Percentiles rank a stretch among this genome's conserved stretches.
phyloP scores from a whole-genome alignment of 2,329 filamentous ascomycete species.

The Corniculantispora saksenae region DNA sequence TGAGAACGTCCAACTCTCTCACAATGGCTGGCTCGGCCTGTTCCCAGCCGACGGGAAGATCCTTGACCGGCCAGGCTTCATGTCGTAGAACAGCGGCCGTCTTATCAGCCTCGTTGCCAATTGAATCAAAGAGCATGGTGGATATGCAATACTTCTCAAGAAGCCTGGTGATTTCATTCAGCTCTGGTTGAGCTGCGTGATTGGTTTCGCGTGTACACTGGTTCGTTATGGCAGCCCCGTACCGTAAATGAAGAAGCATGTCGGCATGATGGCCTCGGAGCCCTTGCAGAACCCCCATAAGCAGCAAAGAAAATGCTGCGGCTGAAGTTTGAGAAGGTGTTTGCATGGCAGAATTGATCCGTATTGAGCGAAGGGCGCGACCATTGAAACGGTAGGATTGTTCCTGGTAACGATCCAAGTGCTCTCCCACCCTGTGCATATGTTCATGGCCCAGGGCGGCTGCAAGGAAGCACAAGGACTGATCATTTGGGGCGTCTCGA shows the following conservation, averaged over 20 bases:
- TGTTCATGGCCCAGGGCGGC: slow-evolving; percentile 1
- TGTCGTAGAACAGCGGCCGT: not conserved
- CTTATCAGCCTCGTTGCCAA: not conserved
- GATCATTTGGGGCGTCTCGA: not conserved
- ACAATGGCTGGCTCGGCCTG: not conserved
- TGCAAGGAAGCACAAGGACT: slow-evolving; percentile 2
- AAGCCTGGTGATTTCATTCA: not conserved
- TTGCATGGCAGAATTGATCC: not conserved
- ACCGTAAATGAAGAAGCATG: not conserved
- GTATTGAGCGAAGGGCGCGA: not conserved
- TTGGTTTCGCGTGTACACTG: not conserved
- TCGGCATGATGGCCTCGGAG: not conserved
- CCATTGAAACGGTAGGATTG: not conserved
- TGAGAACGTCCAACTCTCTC: not conserved
- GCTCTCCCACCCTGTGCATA: not conserved
- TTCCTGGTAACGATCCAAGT: not conserved
- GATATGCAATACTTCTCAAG: not conserved
- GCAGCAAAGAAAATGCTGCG: not conserved
- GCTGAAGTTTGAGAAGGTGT: not conserved
- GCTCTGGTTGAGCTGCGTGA: not conserved
- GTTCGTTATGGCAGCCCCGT: not conserved
- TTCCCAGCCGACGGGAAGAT: not conserved
- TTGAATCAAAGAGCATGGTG: slow-evolving; percentile 1
- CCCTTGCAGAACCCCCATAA: not conserved
- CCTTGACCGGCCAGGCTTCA: not conserved